A percentile compares a stretch with the other conserved stretches of the same genome.
Conservation (phyloP, 2,329 filamentous ascomycete species). For the Aspergillus proliferans region DNA sequence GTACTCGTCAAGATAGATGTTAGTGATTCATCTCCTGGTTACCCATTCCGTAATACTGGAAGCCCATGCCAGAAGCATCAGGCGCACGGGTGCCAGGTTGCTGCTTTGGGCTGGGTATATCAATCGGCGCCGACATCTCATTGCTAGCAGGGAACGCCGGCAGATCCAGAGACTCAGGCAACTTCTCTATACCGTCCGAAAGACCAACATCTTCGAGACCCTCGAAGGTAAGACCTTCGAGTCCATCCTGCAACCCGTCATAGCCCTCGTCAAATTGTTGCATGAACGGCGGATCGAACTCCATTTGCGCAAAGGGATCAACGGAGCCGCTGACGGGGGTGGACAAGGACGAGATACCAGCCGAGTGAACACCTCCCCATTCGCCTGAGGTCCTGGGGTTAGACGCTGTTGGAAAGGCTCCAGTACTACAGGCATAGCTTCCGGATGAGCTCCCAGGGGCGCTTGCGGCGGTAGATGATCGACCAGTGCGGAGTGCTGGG, state of each 20-base stretch:
- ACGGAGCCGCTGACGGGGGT: slow-evolving; percentile 22
- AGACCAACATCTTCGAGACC: slow-evolving; percentile 3
- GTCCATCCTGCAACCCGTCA: slow-evolving; percentile 25
- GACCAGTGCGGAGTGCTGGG: slow-evolving; percentile 25
- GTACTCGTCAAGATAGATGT: background rate
- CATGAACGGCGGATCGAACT: slow-evolving; percentile 34
- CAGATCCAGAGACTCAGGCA: background rate
- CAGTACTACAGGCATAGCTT: slow-evolving; percentile 31
- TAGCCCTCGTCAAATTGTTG: slow-evolving; percentile 31
- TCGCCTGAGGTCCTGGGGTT: slow-evolving; percentile 25
- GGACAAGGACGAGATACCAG: slow-evolving; percentile 26
- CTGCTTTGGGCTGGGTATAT: background rate
- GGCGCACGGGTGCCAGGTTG: background rate
- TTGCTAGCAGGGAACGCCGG: background rate
- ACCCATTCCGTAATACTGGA: background rate
- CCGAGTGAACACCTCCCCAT: slow-evolving; percentile 28
- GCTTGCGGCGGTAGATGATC: slow-evolving; percentile 31
- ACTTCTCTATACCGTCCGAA: background rate
- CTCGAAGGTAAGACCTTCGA: slow-evolving; percentile 23
- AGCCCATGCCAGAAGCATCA: background rate
- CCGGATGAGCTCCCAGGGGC: slow-evolving; percentile 28
- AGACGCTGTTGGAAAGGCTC: slow-evolving; percentile 19
- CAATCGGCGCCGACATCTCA: background rate
- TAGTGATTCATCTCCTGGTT: background rate
- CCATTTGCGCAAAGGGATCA: slow-evolving; percentile 33